Base-by-base conservation (phyloP, 306 rosid genomes). In the Neltuma alba region DNA sequence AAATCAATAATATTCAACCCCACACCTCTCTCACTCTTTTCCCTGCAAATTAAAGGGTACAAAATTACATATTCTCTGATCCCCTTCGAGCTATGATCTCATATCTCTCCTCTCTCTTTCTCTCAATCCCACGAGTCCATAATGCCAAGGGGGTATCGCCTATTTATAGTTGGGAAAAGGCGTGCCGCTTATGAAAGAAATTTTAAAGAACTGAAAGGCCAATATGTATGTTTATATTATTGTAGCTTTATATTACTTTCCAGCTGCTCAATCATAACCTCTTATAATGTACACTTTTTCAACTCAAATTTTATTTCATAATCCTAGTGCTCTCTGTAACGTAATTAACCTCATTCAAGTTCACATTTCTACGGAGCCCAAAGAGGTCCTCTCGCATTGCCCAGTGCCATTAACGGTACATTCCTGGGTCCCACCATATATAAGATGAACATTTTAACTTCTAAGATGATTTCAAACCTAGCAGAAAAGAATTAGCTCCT, bases 101-200 rank as follows among this genome's bases (percentile, higher is more conserved):
- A 25, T 71, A 23, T 71, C 7, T 67, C 55, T 86, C 14, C 14
- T 72, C 21, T 64, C 30, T 20, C 71, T 78, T 76, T 75, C 80
- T 75, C 83, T 82, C 77, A 71, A 62, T 58, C 64, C 66, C 82
- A 83, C 82, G 82, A 80, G 48, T 74, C 36, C 37, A 44, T 73
- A 60, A 55, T 66, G 90, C 36, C 57, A 41, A 76, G 75, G 58
- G 42, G 14, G 20, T 0, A 28, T 9, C 9, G 25, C 42, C 48
- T 52, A 79, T 92, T 86, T 89, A 92, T 82, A 89, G 86, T 73
- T 78, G n/a, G 3, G 4, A 25, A 34, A 84, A 58, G 72, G 36
- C 14, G 12, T 81, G 30, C 61, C 9, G 21, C 12, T 54, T 54
- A 30, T 54, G 14, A 54, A n/a, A n/a, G 30, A 54, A 54, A 54